Percentiles rank a stretch among this genome's conserved stretches.
Conservation (phyloP, 2,329 filamentous ascomycete species). For the Cordyceps cicadae region DNA sequence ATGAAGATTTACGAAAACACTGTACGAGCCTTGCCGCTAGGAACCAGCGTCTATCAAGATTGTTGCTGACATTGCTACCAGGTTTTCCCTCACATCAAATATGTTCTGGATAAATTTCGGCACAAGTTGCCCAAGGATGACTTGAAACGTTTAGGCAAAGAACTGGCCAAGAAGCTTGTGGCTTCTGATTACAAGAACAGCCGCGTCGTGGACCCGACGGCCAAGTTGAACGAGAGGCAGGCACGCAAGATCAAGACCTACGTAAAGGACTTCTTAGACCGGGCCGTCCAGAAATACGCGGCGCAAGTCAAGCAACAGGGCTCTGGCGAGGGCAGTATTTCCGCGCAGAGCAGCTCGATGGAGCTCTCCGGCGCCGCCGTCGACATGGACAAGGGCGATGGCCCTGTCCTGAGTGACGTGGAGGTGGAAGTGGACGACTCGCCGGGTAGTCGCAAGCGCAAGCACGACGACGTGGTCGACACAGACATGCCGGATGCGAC, state of each 20-base stretch:
- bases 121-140: slow-evolving; percentile 78
- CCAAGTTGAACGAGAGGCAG: slow-evolving; percentile 64
- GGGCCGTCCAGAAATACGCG: slow-evolving; percentile 67
- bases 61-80: slow-evolving; percentile 26
- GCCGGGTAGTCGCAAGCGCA: slow-evolving; percentile 54
- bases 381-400: slow-evolving; percentile 21
- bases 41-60: not conserved
- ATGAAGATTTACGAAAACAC: slow-evolving; percentile 94
- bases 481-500: slow-evolving; percentile 30
- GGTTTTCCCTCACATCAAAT: slow-evolving; percentile 78
- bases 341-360: slow-evolving; percentile 39
- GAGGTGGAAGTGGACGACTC: slow-evolving; percentile 39
- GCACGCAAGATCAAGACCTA: slow-evolving; percentile 74
- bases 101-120: slow-evolving; percentile 79
- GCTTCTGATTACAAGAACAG: slow-evolving; percentile 85
- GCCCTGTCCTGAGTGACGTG: slow-evolving; percentile 30
- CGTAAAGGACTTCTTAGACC: slow-evolving; percentile 79
- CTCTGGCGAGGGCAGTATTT: slow-evolving; percentile 36
- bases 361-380: slow-evolving; percentile 23
- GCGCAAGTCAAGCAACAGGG: slow-evolving; percentile 57
- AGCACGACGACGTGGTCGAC: slow-evolving; percentile 44
- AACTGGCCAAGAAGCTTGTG: slow-evolving; percentile 80
- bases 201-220: slow-evolving; percentile 72
- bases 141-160: slow-evolving; percentile 53
- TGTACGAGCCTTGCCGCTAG: slow-evolving; percentile 42